Percentiles rank a stretch among this genome's conserved stretches.
Evolutionary conservation across 1,139 yeast genomes (phyloP).

Genomic region (Kazachstania sp.): DNA sequence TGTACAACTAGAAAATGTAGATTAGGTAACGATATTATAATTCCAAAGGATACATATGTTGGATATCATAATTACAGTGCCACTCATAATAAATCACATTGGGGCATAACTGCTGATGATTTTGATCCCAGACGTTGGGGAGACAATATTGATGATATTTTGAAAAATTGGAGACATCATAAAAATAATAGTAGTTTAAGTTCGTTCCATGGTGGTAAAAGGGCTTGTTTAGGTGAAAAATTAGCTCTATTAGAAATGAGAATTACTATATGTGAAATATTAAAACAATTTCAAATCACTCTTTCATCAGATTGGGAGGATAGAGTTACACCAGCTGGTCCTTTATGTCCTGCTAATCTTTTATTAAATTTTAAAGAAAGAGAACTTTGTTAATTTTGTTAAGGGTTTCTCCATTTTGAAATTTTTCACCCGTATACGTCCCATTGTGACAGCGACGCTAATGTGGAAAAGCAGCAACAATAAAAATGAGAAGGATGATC

Average conservation of each 20-base stretch:
- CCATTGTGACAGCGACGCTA: too few species aligned
- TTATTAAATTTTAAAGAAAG: conserved; percentile 16
- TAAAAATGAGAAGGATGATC: too few species aligned
- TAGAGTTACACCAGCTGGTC: conserved; percentile 43
- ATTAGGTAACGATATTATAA: conserved; percentile 37
- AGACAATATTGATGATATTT: conserved; percentile 31
- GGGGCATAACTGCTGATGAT: conserved; percentile 44
- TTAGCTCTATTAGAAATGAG: conserved; percentile 45
- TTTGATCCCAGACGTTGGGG: conserved; percentile 59
- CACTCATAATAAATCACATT: conserved; percentile 41
- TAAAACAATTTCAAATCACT: conserved; percentile 33
- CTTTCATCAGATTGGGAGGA: conserved; percentile 44
- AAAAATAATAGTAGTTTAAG: conserved; percentile 42
- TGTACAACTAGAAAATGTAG: conserved; percentile 34
- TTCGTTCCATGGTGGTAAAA: conserved; percentile 52
- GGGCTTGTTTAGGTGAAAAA: conserved; percentile 58
- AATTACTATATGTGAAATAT: conserved; percentile 34
- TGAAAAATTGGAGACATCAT: conserved; percentile 35
- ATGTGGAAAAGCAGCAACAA: too few species aligned
- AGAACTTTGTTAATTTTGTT: background rate
- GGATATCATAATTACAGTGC: conserved; percentile 53
- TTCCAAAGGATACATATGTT: conserved; percentile 48
- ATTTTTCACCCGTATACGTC: too few species aligned
- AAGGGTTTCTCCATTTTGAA: background rate
- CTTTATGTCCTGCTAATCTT: conserved; percentile 33